A percentile compares a stretch with the other conserved stretches of the same genome.
phyloP scores from a whole-genome alignment of 1,284 basidiomycete genomes.

The Rhodotorula sp. region DNA sequence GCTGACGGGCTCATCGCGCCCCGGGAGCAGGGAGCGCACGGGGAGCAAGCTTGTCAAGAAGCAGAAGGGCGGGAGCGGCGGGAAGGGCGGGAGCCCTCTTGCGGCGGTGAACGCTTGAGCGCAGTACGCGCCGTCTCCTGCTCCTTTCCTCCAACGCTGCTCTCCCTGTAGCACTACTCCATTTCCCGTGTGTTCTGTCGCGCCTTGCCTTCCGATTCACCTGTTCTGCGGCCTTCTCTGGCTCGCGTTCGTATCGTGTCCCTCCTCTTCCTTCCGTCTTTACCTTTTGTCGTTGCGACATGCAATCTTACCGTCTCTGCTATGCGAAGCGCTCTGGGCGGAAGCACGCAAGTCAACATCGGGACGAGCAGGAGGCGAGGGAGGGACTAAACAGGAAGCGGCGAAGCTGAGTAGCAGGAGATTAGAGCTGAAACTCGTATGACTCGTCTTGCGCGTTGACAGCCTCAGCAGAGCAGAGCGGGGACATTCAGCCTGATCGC shows the following conservation, averaged over 20 bases:
- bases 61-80: conserved; percentile 3
- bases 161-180: neutral
- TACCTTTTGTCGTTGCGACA: neutral
- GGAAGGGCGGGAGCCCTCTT: neutral
- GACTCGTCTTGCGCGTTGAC: too few species aligned
- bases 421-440: too few species aligned
- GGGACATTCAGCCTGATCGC: too few species aligned
- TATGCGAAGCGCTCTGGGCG: too few species aligned
- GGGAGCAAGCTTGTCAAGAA: conserved; percentile 31
- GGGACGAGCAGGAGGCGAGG: too few species aligned
- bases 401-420: too few species aligned
- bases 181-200: neutral
- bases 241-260: too few species aligned
- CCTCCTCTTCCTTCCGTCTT: too few species aligned
- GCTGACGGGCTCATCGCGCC: neutral
- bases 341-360: too few species aligned
- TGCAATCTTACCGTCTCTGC: neutral
- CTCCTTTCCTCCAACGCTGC: neutral
- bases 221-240: neutral
- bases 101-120: neutral
- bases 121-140: too few species aligned
- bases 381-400: too few species aligned
- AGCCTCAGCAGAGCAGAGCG: too few species aligned
- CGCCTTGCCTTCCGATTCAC: neutral
- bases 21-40: neutral